Evolutionary conservation across 2,329 filamentous ascomycete species (phyloP).

Genomic region (Trichoderma asperellum): DNA sequence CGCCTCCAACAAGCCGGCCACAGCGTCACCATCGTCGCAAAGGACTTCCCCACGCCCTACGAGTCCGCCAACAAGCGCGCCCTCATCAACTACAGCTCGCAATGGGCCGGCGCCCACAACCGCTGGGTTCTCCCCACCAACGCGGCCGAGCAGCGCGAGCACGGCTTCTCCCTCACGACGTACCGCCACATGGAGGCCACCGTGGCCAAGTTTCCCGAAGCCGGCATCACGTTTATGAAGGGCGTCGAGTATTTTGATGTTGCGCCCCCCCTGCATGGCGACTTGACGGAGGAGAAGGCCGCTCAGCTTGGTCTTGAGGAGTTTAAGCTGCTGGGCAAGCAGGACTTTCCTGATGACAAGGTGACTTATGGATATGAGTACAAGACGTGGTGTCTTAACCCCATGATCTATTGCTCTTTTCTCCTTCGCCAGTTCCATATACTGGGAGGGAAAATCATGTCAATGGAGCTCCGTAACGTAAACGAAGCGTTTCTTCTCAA

Average conservation of each 20-base stretch:
- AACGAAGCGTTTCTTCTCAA: conserved; percentile 46
- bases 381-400: conserved; percentile 55
- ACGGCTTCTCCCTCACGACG: conserved; percentile 48
- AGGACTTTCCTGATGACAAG: conserved; percentile 43
- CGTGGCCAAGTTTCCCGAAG: conserved; percentile 39
- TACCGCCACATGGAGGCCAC: conserved; percentile 48
- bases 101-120: conserved; percentile 57
- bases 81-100: conserved; percentile 55
- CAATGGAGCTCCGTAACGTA: conserved; percentile 3
- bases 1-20: conserved; percentile 46
- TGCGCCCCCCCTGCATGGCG: conserved; percentile 43
- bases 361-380: conserved; percentile 51
- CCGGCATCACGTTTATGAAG: conserved; percentile 53
- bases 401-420: conserved; percentile 55
- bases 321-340: conserved; percentile 43
- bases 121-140: conserved; percentile 46
- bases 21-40: conserved; percentile 50
- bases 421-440: conserved; percentile 43
- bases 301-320: conserved; percentile 35
- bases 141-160: conserved; percentile 46
- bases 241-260: conserved; percentile 55
- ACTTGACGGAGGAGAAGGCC: conserved; percentile 38
- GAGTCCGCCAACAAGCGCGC: conserved; percentile 48
- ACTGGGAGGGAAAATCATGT: conserved; percentile 36
- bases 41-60: conserved; percentile 52